These are phyloP conservation scores for Luzula sylvatica DNA, from an alignment of 176 grass and related monocot species.

Conservation along the genomic window DNA sequence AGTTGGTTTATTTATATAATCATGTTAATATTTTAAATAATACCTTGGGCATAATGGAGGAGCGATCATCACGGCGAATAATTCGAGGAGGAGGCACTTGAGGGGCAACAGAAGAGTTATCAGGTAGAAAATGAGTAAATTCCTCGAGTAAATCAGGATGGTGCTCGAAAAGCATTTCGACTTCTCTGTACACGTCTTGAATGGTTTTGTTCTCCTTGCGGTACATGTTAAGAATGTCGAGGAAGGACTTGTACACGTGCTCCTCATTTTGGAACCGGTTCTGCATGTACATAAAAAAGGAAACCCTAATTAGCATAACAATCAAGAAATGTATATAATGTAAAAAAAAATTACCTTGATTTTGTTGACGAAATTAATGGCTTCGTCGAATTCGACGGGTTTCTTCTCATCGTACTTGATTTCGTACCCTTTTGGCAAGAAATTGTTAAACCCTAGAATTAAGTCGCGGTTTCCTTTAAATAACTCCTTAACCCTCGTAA, in stretches of 20 bases:
- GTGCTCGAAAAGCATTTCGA: slow-evolving; percentile 56
- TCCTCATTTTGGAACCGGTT: slow-evolving; percentile 88
- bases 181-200: slow-evolving; percentile 97
- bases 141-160: slow-evolving; percentile 94
- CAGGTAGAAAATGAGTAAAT: slow-evolving; percentile 93
- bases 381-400: slow-evolving; percentile 94
- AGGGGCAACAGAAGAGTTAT: slow-evolving; percentile 49
- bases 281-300: slow-evolving; percentile 32
- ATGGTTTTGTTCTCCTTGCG: slow-evolving; percentile 96
- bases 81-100: slow-evolving; percentile 34
- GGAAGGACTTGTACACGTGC: slow-evolving; percentile 91
- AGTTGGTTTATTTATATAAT: not conserved
- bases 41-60: slow-evolving; percentile 83
- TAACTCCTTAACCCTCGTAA: slow-evolving; percentile 81
- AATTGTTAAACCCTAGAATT: slow-evolving; percentile 93
- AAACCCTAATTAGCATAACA: not conserved
- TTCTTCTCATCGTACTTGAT: slow-evolving; percentile 99
- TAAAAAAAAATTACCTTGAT: slow-evolving; percentile 50
- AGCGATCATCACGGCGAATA: slow-evolving; percentile 50
- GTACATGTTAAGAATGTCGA: slow-evolving; percentile 99
- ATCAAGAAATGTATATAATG: not conserved
- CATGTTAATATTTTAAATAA: not conserved
- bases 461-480: slow-evolving; percentile 87
- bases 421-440: slow-evolving; percentile 95
- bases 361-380: slow-evolving; percentile 98